Base-by-base conservation (phyloP, 179 eudicot genomes). In the Gypsophila paniculata region DNA sequence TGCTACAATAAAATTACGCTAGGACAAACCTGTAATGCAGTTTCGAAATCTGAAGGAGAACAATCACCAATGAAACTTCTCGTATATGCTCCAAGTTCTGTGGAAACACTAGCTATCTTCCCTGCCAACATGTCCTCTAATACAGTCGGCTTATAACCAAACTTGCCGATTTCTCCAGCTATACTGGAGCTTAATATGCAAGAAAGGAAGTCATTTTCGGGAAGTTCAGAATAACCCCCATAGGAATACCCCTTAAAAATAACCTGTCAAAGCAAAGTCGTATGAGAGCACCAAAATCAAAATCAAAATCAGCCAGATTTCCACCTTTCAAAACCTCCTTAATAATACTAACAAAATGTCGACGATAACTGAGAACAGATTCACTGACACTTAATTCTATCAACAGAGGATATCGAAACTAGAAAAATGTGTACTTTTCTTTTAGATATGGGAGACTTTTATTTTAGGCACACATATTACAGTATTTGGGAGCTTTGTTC, bases 21-120 rank as follows among this genome's bases (percentile, higher is more conserved):
- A 1, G 17, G 32, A 60, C 74, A 55, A 74, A 91, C 97, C 96
- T 91, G 97, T 75, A 91, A 84, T 59, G 97, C 96, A 72, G 89
- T 91, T 84, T 91, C 97, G 70, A 91, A 80, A 82, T 91, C 97
- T 74, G 97, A 74, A 76, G 96, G 93, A 8, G 97, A 91, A 76
- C 97, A 91, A 74, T 90, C 93, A 68, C 96, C 93, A 44, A 79
- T 82, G 79, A 91, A 91, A 68, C 78, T 83, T 83, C 97, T 82
- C 79, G 84, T 84, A 69, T 91, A 91, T 73, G 96, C 82, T 65
- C 90, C 91, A 76, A 90, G 83, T 23, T 85, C 88, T 44, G 91
- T 85, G 53, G 84, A 84, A 60, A 90, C 88, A 80, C 85, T 84
- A 74, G 90, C 96, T 82, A 90, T 88, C 83, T 88, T 90, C 64